Evolutionary conservation across 164 flowering plant species (phyloP), one percentile per base, ranked within the genome.

Genomic region (Umbellularia californica): DNA sequence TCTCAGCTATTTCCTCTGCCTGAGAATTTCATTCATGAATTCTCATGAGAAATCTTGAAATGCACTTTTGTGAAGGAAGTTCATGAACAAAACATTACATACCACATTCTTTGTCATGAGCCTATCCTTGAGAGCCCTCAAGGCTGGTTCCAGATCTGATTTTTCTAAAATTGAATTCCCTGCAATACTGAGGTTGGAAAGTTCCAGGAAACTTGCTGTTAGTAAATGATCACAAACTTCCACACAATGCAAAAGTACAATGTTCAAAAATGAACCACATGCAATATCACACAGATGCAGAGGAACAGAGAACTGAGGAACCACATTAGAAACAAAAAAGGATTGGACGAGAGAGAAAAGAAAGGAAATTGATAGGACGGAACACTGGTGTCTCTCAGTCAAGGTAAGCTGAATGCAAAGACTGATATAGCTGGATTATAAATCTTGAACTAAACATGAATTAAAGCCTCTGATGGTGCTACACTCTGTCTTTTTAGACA

Each of bases 71-170:
- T 19, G 22, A 6, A 35, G 75, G 35, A 17, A 7, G 20, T 15
- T 22, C 30, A 9, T 22, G 23, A 22, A 70, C 4, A 19, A 55
- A 76, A 5, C 15, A 77, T 55, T 33, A 75, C 96, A 86, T 89
- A 95, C 99, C 96, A 93, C 99, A 86, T 95, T 95, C 90, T 95
- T 95, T 76, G 94, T 89, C 99, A 95, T 93, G 20, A 95, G 89
- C 87, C 97, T 88, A 73, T 95, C 99, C 80, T 95, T 95, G 33
- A 95, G 92, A 86, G 92, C 97, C 77, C 92, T 90, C 77, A 95
- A 69, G 68, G 99, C 99, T 65, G 99, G 97, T 80, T 92, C 96
- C 71, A 95, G 82, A 81, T 95, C 98, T 47, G 88, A 83, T 81
- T 88, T 95, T 77, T 92, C 99, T 77, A 95, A 77, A 79, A 90